phyloP scores from a whole-genome alignment of 257 asterid genomes.

The Fraxinus pennsylvanica region DNA sequence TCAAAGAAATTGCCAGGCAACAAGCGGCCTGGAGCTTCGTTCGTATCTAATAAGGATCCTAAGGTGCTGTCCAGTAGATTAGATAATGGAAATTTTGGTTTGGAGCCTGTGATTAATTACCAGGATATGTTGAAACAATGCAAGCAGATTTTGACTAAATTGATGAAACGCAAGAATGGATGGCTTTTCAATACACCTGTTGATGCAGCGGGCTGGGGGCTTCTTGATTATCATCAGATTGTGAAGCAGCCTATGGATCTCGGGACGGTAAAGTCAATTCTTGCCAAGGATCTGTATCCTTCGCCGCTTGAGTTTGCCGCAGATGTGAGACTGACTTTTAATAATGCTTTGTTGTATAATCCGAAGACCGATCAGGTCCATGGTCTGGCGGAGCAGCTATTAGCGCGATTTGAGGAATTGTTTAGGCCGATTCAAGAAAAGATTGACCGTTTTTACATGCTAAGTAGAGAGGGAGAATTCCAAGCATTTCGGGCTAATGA shows the following conservation, averaged over 20 bases:
- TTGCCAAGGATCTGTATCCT: slow-evolving; percentile 46
- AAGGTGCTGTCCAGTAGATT: slow-evolving; percentile 33
- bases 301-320: slow-evolving; percentile 73
- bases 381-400: slow-evolving; percentile 61
- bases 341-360: slow-evolving; percentile 87
- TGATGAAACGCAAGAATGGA: slow-evolving; percentile 62
- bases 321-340: slow-evolving; percentile 79
- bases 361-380: slow-evolving; percentile 76
- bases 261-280: slow-evolving; percentile 76
- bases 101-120: slow-evolving; percentile 30
- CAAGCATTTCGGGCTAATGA: slow-evolving; percentile 26
- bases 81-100: slow-evolving; percentile 29
- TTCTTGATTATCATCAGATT: slow-evolving; percentile 84
- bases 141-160: slow-evolving; percentile 56
- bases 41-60: slow-evolving; percentile 43
- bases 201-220: slow-evolving; percentile 67
- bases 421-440: slow-evolving; percentile 67
- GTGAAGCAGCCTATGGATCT: slow-evolving; percentile 95
- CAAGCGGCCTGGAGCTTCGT: slow-evolving; percentile 43
- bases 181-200: slow-evolving; percentile 71
- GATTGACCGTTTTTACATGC: slow-evolving; percentile 28
- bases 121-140: slow-evolving; percentile 72
- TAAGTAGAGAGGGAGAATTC: slow-evolving; percentile 36
- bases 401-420: slow-evolving; percentile 68
- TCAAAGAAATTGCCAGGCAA: slow-evolving; percentile 52